Conservation (phyloP, 768 basidiomycete genomes). For the Auricularia sp. region DNA sequence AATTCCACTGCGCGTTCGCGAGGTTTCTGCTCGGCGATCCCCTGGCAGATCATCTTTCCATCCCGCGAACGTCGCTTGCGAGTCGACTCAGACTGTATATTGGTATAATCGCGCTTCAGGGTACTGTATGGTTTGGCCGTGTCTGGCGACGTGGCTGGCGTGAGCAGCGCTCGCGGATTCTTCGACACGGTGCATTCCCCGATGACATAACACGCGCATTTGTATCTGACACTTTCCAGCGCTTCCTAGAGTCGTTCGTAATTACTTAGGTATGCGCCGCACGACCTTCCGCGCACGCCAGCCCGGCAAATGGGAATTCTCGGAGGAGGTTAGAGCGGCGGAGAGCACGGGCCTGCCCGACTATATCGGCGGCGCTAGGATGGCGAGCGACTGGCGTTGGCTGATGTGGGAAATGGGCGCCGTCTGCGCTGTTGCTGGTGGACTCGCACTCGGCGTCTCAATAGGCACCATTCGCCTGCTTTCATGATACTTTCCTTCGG, state of each 20-base stretch:
- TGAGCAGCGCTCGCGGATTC: background rate
- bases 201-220: background rate
- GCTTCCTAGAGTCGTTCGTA: background rate
- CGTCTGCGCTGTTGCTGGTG: background rate
- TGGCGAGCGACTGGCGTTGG: background rate
- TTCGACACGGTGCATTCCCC: background rate
- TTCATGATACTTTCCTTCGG: no score
- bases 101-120: background rate
- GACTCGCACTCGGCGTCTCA: no score
- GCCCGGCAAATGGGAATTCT: background rate
- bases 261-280: background rate
- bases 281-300: background rate
- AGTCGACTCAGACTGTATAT: background rate
- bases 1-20: background rate
- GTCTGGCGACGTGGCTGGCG: background rate
- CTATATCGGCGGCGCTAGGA: background rate
- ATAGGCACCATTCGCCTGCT: no score
- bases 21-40: background rate
- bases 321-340: background rate
- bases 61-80: background rate
- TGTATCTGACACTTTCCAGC: background rate
- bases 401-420: background rate
- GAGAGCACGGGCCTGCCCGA: background rate
- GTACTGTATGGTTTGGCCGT: background rate
- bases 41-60: background rate